A percentile compares a stretch with the other conserved stretches of the same genome.
phyloP scores from a whole-genome alignment of 2,329 filamentous ascomycete species.

The Aureobasidium leucospermi region DNA sequence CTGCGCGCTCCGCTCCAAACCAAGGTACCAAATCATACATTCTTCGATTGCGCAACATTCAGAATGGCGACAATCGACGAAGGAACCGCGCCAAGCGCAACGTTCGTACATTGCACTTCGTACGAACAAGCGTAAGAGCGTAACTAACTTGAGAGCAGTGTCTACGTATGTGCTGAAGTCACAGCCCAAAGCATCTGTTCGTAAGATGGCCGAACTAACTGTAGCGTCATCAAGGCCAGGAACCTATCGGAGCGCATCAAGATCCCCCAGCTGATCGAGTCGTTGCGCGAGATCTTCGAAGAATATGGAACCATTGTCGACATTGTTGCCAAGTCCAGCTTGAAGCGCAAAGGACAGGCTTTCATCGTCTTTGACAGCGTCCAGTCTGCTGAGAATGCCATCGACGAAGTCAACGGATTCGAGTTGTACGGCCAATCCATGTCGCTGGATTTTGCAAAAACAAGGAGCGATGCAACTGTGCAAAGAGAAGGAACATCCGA shows the following conservation, averaged over 20 bases:
- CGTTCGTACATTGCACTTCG: slow-evolving; percentile 37
- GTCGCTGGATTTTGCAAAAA: slow-evolving; percentile 72
- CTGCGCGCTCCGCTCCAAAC: neutral
- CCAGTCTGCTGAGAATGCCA: slow-evolving; percentile 71
- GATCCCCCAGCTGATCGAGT: slow-evolving; percentile 64
- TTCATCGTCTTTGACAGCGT: slow-evolving; percentile 83
- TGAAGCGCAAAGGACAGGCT: slow-evolving; percentile 90
- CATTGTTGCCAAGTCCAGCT: slow-evolving; percentile 78
- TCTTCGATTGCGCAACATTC: neutral
- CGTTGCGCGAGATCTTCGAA: slow-evolving; percentile 70
- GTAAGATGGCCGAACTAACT: neutral
- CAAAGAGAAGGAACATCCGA: slow-evolving; percentile 63
- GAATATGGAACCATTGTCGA: slow-evolving; percentile 84
- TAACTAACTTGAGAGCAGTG: slow-evolving; percentile 23
- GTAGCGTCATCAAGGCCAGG: slow-evolving; percentile 45
- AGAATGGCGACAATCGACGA: slow-evolving; percentile 10
- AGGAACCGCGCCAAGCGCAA: slow-evolving; percentile 26
- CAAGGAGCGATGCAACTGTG: slow-evolving; percentile 81
- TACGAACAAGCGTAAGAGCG: slow-evolving; percentile 28
- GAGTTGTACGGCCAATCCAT: slow-evolving; percentile 89
- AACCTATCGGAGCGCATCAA: slow-evolving; percentile 94
- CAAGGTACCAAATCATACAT: neutral
- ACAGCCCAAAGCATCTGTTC: neutral
- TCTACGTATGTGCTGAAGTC: slow-evolving; percentile 23
- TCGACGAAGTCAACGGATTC: slow-evolving; percentile 87